Base-by-base conservation (phyloP, 805 yeast genomes). In the Candida arabinofermentans region DNA sequence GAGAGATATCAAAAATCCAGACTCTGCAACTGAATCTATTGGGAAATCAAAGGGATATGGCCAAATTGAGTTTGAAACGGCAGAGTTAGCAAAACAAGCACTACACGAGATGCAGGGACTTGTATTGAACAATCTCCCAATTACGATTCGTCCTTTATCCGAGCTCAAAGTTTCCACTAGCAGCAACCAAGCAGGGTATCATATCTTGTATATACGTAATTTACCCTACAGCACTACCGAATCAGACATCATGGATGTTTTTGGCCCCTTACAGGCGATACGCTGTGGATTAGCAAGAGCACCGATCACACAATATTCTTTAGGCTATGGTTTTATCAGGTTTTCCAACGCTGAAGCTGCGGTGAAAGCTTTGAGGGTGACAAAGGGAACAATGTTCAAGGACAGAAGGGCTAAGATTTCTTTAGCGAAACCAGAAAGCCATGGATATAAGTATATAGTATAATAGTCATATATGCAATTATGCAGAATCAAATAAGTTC, bases 241-340 rank as follows among this genome's bases (percentile, higher is more conserved):
- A 24, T 47, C 45, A 2, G 58, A 61, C 9, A 40, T 61, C 1
- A 51, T 58, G 55, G 32, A 44, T 7, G 14, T 51, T 5, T 51
- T 61, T 29, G 57, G 54, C 8, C 58, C 57, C 1, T 45, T 47
- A 22, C 57, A 56, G 24, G 63, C 61, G 1, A 26, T 58, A n/a
- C 36, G 64, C 26, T 51, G 63, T 36, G 58, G 60, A 16, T 40
- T 61, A 13, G 51, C 53, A 12, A 45, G 56, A 30, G 57, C 64
- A 0, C 64, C 64, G 4, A 49, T 57, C n/a, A 52, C 59, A 1
- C 39, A 48, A 13, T 43, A 50, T 35, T 55, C 61, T 18, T 39
- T 59, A 12, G 86, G 86, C 2, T 78, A 75, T 54, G 87, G 86
- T 1, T 82, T 79, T 49, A 66, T 82, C 24, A 81, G 83, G 49